Conservation (phyloP, 2,329 filamentous ascomycete genomes). For the Emergomyces orientalis region DNA sequence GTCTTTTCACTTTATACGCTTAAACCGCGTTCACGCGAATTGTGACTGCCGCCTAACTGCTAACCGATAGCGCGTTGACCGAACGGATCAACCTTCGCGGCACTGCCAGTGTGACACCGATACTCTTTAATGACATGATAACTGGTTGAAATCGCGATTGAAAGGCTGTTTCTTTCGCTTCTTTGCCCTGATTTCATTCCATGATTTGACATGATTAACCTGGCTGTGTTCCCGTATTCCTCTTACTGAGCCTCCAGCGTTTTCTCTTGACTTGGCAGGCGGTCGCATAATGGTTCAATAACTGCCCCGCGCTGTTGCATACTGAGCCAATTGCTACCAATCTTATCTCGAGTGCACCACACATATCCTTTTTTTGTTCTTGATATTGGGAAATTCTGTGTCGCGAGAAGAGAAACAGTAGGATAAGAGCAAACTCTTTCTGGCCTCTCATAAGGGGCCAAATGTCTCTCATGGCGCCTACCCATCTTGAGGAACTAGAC, state of each 20-base stretch:
- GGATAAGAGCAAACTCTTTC: background rate
- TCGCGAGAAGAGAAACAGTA: background rate
- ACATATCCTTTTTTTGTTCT: background rate
- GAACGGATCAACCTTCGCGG: background rate
- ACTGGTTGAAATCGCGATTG: background rate
- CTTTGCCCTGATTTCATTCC: background rate
- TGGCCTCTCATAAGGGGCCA: background rate
- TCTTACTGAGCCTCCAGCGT: background rate
- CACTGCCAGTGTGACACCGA: background rate
- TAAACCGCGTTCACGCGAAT: slow-evolving; percentile 2
- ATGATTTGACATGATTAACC: background rate
- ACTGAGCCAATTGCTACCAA: background rate
- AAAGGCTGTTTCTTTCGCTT: background rate
- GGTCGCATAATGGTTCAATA: slow-evolving; percentile 1
- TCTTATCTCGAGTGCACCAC: background rate
- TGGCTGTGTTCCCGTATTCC: too few relatives aligned
- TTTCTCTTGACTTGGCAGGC: background rate
- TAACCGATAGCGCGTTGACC: background rate
- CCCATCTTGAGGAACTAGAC: slow-evolving; percentile 35
- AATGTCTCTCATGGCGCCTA: slow-evolving; percentile 12
- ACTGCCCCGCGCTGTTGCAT: background rate
- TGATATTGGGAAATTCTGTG: background rate
- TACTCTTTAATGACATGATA: background rate
- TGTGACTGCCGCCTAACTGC: background rate
- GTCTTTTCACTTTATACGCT: background rate